These are phyloP conservation scores for Suhomyces yuchorum DNA, from an alignment of 1,139 yeast species.

Conservation along the genomic window DNA sequence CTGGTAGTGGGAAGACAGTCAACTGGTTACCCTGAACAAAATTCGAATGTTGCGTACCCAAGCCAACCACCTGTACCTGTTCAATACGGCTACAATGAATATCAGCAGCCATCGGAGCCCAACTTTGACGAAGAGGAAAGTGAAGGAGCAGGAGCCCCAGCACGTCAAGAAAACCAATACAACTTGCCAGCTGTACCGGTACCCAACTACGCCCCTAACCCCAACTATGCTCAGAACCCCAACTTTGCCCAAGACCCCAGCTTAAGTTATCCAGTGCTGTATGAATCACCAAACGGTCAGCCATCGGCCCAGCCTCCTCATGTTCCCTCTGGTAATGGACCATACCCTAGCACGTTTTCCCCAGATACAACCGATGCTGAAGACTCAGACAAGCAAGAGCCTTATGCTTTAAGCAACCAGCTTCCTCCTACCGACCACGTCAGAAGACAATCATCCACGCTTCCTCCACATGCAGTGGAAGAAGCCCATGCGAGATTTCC, in stretches of 20 bases:
- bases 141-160: conserved; percentile 2
- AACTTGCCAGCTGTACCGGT: not conserved
- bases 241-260: not conserved
- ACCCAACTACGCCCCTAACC: not conserved
- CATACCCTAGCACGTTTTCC: conserved; percentile 12
- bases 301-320: not conserved
- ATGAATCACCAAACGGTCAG: not conserved
- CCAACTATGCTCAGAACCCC: not conserved
- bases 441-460: conserved; percentile 18
- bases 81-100: conserved; percentile 2
- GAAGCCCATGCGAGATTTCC: conserved; percentile 20
- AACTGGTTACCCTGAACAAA: conserved; percentile 6
- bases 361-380: conserved; percentile 15
- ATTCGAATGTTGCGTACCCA: not conserved
- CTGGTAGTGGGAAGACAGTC: conserved; percentile 1
- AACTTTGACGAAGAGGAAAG: conserved; percentile 13
- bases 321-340: not conserved
- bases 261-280: conserved; percentile 12
- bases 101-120: conserved; percentile 18
- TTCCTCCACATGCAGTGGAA: conserved; percentile 20
- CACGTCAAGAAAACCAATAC: not conserved
- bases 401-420: conserved; percentile 1
- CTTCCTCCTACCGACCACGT: conserved; percentile 6
- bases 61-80: not conserved
- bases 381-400: conserved; percentile 6